Percentiles rank a stretch among this genome's conserved stretches.
Conservation (phyloP, 345 rosid genomes). For the Populus tremula region DNA sequence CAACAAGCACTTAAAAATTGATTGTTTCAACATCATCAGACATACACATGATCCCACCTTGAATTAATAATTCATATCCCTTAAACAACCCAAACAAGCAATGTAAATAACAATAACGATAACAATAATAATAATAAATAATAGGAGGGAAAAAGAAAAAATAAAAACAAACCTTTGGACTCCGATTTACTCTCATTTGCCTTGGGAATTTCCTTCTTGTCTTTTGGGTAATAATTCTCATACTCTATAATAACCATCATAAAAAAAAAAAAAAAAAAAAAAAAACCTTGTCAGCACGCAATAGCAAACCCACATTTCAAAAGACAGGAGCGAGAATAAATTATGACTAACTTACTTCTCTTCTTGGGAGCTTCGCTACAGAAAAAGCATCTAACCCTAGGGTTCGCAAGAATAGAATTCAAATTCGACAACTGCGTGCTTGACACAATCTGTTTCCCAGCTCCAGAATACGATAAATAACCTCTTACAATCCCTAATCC, state of each 20-base stretch:
- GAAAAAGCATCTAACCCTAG: slow-evolving; percentile 33
- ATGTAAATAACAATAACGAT: too few species aligned
- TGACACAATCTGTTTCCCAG: slow-evolving; percentile 31
- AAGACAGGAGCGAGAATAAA: too few species aligned
- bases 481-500: slow-evolving; percentile 31
- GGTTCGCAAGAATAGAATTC: slow-evolving; percentile 33
- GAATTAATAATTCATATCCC: not conserved
- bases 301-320: not conserved
- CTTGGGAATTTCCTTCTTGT: slow-evolving; percentile 40
- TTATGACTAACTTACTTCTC: slow-evolving; percentile 28
- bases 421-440: slow-evolving; percentile 20
- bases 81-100: not conserved
- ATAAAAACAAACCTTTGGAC: slow-evolving; percentile 27
- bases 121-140: too few species aligned
- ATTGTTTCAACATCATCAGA: not conserved
- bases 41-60: not conserved
- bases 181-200: slow-evolving; percentile 27
- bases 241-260: slow-evolving; percentile 26
- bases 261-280: not conserved
- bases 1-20: not conserved
- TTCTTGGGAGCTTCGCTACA: slow-evolving; percentile 34
- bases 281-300: not conserved
- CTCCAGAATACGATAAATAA: slow-evolving; percentile 27
- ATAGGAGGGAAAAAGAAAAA: not conserved
- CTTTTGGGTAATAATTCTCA: slow-evolving; percentile 43